Evolutionary conservation across 1,284 basidiomycete genomes (phyloP).

Genomic region (Schizophyllum commune): DNA sequence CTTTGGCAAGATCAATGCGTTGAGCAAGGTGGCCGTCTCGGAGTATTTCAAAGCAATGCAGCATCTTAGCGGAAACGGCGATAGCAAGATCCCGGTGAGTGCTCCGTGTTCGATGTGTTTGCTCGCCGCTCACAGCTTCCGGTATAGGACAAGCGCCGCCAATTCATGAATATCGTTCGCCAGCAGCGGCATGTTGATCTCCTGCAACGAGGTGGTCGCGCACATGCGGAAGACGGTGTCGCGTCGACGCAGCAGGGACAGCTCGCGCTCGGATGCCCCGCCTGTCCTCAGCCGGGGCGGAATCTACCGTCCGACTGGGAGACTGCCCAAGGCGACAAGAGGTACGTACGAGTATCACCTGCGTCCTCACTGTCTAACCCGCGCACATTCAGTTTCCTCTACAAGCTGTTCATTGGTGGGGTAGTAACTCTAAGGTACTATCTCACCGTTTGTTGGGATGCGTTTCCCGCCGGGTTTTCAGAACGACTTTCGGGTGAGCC

Average conservation of each 20-base stretch:
- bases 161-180: not conserved
- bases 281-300: conserved; percentile 21
- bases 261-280: conserved; percentile 20
- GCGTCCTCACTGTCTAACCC: no score
- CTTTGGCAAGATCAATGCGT: conserved; percentile 11
- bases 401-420: no score
- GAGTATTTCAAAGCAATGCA: conserved; percentile 13
- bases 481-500: no score
- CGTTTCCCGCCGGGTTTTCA: no score
- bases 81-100: not conserved
- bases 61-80: conserved; percentile 5
- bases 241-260: conserved; percentile 16
- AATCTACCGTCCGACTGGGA: conserved; percentile 19
- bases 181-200: conserved; percentile 9
- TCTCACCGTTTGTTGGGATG: no score
- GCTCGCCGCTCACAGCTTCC: no score
- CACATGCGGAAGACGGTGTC: conserved; percentile 6
- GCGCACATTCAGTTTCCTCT: conserved; percentile 11
- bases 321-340: conserved; percentile 3
- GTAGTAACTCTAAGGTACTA: no score
- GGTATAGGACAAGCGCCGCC: not conserved
- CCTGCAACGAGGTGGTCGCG: conserved; percentile 10
- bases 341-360: no score
- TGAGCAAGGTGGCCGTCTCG: conserved; percentile 13
- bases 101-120: not conserved